Base-by-base conservation (phyloP, 179 eudicot genomes). In the Heliamphora pulchella region DNA sequence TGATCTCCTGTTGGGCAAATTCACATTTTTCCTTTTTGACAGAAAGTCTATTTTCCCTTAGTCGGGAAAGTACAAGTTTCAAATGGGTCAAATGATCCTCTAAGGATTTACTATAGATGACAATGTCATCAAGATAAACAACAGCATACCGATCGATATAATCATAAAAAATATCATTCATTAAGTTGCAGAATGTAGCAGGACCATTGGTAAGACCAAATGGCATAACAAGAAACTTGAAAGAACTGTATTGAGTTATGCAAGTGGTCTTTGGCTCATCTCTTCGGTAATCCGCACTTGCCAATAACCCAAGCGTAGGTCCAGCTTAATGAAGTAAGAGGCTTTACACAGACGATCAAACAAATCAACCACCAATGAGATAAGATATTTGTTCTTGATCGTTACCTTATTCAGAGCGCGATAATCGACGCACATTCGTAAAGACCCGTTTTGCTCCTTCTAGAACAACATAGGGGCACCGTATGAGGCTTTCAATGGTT, bases 1-100 rank as follows among this genome's bases (percentile, higher is more conserved):
- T 63, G 1, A 63, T 48, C 11, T 77, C 22, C 4, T 2, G 0
- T 44, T 47, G 22, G 44, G 71, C 62, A 80, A 80, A 80, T 2
- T 54, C 17, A 55, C 78, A 80, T 17, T 72, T 80, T 50, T 73
- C 78, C 53, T 17, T 80, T 59, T 80, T 73, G 2, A 74, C 62
- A 72, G n/a, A 74, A 1, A 80, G 8, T 11, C 31, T 18, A 72
- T 1, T 46, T 75, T 8, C 31, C 31, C 31, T 31, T 31, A 31
- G 31, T 31, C 31, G 31, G 31, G 31, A 31, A 31, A 31, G 31
- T 31, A 31, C 31, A 31, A 58, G 47, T 0, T 46, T 50, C 0
- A 80, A 6, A 18, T 80, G 62, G 1, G 22, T 3, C 39, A 80
- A 3, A 10, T 80, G 61, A 1, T 72, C 62, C 41, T 8, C 59